Percentiles rank a stretch among this genome's conserved stretches.
These are phyloP conservation scores for Phytophthora fragariaefolia DNA, from an alignment of 352 stramenopile genomes.

Conservation along the genomic window DNA sequence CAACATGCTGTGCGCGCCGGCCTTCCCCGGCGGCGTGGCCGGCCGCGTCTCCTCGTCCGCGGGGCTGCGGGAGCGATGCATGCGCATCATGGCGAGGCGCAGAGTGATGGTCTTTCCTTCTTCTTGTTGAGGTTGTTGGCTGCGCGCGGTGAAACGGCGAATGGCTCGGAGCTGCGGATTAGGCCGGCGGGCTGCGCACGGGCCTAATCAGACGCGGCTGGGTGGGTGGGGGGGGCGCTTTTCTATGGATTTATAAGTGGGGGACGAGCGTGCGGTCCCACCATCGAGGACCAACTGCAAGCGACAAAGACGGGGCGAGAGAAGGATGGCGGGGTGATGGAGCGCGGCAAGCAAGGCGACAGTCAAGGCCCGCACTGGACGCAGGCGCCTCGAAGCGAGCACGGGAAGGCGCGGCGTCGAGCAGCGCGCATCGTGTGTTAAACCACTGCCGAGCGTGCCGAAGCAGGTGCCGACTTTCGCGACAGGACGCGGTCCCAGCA, in stretches of 20 bases:
- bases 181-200: no score
- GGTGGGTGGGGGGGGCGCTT: conserved; percentile 14
- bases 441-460: neutral
- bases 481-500: conserved; percentile 19
- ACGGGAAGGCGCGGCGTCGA: no score
- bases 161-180: conserved; percentile 9
- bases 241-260: conserved; percentile 25
- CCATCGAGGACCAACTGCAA: conserved; percentile 28
- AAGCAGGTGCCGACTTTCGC: conserved; percentile 8
- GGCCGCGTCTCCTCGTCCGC: conserved; percentile 19
- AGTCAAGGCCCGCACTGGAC: neutral
- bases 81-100: conserved; percentile 27
- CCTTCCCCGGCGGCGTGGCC: conserved; percentile 25
- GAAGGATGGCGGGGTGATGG: neutral
- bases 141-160: conserved; percentile 15
- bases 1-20: conserved; percentile 24
- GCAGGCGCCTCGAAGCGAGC: no score
- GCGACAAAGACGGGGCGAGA: conserved; percentile 12
- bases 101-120: no score
- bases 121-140: conserved; percentile 1
- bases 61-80: conserved; percentile 19
- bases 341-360: neutral
- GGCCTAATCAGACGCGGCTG: conserved; percentile 22
- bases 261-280: conserved; percentile 11
- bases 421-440: neutral